Base-by-base conservation (phyloP, 2,329 filamentous ascomycete species). In the Fusarium sterilihyphosum region DNA sequence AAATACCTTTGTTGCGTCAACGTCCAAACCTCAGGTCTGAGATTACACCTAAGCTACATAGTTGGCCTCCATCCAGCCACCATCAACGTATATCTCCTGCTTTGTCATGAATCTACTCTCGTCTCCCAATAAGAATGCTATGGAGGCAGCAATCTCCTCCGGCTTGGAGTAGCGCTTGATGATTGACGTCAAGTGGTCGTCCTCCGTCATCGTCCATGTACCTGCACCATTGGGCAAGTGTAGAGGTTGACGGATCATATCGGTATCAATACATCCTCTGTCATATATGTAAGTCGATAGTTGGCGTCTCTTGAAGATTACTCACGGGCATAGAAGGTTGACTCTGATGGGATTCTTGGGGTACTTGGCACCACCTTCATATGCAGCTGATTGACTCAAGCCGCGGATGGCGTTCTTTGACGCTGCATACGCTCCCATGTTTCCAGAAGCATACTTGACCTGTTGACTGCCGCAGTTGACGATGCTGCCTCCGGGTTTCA, bases 381-480 rank as follows among this genome's bases (percentile, higher is more conserved):
- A 78, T 12, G 79, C 78, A 9, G 78, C 80, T 44, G 53, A 60
- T 38, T 78, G 76, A 50, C 77, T 81, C 56, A 81, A 69, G 6
- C 80, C 78, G 2, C 77, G 63, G 12, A 80, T 65, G 17, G 73
- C 80, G 50, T 81, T 80, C 67, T 82, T 82, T n/a, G 78, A 81
- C 2, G 80, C 80, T 12, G 78, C 77, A 44, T 82, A 82, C 8
- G 82, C 82, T 17, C 80, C 79, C 62, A 78, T 76, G 22, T 78
- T 80, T 14, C 75, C 78, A 2, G 80, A 81, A 9, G 84, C 85
- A 29, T 78, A 80, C 16, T 85, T 63, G 2, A 86, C 86, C 35
- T 84, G 83, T 18, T 86, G 83, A 64, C 84, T 86, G 22, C 84
- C 78, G 14, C 84, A 85, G 76, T 86, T 88, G 65, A 88, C 84